phyloP scores from a whole-genome alignment of 148 eudicot genomes.

The Polygonum aviculare region DNA sequence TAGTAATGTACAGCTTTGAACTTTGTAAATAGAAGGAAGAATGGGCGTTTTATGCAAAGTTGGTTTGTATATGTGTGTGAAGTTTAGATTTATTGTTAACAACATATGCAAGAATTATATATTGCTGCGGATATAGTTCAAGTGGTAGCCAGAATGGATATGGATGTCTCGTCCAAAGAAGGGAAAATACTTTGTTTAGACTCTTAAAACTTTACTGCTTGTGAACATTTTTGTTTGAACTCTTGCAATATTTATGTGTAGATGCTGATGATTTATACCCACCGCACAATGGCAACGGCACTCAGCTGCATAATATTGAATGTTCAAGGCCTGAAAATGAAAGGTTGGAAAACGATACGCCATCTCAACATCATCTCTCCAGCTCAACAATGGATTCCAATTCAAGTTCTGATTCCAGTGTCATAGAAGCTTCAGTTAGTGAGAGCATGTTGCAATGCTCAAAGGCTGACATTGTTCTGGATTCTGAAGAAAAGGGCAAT shows the following conservation, averaged over 20 bases:
- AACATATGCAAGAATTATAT: background rate
- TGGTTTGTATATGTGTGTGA: background rate
- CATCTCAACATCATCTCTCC: conserved; percentile 14
- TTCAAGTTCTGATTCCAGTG: conserved; percentile 12
- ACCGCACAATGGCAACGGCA: background rate
- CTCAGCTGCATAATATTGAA: conserved; percentile 1
- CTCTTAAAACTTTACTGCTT: background rate
- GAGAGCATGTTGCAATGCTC: conserved; percentile 12
- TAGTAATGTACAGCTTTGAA: background rate
- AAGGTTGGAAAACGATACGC: background rate
- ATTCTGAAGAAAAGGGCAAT: conserved; percentile 15
- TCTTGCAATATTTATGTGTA: background rate
- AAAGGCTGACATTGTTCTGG: conserved; percentile 5
- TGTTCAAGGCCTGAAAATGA: conserved; percentile 1
- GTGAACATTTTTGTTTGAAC: background rate
- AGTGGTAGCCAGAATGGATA: background rate
- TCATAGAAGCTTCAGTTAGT: conserved; percentile 19
- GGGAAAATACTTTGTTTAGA: background rate
- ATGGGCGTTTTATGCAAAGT: background rate
- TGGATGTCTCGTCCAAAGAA: background rate
- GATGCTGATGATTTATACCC: conserved; percentile 8
- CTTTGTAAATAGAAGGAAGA: background rate
- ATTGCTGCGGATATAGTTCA: background rate
- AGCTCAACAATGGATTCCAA: conserved; percentile 13
- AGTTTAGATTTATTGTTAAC: background rate